Conservation (phyloP, 169 alveolate species). For the Cryptosporidium sp. region DNA sequence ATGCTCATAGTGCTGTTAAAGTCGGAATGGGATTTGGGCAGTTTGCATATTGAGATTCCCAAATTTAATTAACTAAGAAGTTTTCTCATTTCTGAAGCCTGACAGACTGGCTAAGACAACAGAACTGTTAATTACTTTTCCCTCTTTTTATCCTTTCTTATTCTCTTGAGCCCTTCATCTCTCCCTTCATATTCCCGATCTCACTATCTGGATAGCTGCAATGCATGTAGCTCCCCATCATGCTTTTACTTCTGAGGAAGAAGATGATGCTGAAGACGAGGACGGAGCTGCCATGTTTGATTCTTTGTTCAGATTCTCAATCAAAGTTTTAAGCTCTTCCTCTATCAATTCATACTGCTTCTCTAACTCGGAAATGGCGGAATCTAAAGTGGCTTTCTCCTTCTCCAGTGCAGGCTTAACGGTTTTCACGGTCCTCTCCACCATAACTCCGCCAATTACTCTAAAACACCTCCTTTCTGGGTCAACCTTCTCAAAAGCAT, state of each 20-base stretch:
- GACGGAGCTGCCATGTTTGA: not conserved
- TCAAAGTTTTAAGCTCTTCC: slow-evolving; percentile 29
- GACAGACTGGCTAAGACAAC: not conserved
- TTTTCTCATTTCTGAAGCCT: not conserved
- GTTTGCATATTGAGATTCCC: slow-evolving; percentile 24
- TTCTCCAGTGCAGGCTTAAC: slow-evolving; percentile 88
- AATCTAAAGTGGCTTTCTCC: slow-evolving; percentile 78
- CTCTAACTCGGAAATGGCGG: slow-evolving; percentile 62
- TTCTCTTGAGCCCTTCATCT: not conserved
- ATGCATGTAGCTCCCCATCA: not conserved
- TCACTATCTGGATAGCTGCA: not conserved
- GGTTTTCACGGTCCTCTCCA: slow-evolving; percentile 90
- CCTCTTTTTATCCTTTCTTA: not conserved
- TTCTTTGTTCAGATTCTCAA: slow-evolving; percentile 19
- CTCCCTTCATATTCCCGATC: not conserved
- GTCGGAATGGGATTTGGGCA: slow-evolving; percentile 72
- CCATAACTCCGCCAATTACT: slow-evolving; percentile 90
- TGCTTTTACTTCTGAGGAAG: not conserved
- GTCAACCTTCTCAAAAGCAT: slow-evolving; percentile 86
- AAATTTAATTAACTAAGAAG: slow-evolving; percentile 2
- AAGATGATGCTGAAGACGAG: not conserved
- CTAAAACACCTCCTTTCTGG: slow-evolving; percentile 89
- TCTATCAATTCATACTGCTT: slow-evolving; percentile 66
- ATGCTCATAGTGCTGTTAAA: slow-evolving; percentile 14
- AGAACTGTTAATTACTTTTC: slow-evolving; percentile 1